phyloP scores from a whole-genome alignment of 495 filamentous ascomycete species.

The Penicillium taxi region DNA sequence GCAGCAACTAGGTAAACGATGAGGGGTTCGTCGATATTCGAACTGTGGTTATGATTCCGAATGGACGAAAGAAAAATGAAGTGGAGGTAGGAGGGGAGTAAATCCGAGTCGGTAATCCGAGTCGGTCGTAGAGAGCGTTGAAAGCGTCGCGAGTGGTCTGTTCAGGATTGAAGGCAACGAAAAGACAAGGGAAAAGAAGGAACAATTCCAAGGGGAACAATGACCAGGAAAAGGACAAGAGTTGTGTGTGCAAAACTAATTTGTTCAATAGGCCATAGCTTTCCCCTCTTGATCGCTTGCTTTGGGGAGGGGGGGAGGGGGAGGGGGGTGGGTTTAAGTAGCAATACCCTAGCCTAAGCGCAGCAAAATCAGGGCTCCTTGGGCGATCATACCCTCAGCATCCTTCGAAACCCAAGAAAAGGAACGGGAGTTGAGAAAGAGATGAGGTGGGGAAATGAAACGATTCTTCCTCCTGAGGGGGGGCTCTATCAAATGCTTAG shows the following conservation, averaged over 20 bases:
- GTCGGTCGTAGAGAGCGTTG: conserved; percentile 35
- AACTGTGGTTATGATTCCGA: too few species aligned
- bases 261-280: conserved; percentile 29
- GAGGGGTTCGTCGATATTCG: neutral
- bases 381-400: conserved; percentile 44
- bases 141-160: conserved; percentile 32
- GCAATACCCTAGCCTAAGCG: conserved; percentile 39
- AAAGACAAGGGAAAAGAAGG: conserved; percentile 11
- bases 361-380: conserved; percentile 41
- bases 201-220: conserved; percentile 12
- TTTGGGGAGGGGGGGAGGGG: conserved; percentile 11
- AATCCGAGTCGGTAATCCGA: too few species aligned
- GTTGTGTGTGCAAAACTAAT: conserved; percentile 13
- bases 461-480: too few species aligned
- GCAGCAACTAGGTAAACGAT: neutral
- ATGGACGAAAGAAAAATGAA: conserved; percentile 6
- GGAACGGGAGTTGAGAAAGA: conserved; percentile 4
- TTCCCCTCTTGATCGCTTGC: conserved; percentile 12
- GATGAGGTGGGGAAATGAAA: conserved; percentile 5
- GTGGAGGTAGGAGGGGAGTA: conserved; percentile 14
- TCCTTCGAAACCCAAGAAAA: conserved; percentile 11
- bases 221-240: conserved; percentile 13
- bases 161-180: conserved; percentile 30
- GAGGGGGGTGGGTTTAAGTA: conserved; percentile 18
- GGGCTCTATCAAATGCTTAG: too few species aligned